Conservation (phyloP, 805 yeast genomes). For the Saccharomycopsis lassenensis region DNA sequence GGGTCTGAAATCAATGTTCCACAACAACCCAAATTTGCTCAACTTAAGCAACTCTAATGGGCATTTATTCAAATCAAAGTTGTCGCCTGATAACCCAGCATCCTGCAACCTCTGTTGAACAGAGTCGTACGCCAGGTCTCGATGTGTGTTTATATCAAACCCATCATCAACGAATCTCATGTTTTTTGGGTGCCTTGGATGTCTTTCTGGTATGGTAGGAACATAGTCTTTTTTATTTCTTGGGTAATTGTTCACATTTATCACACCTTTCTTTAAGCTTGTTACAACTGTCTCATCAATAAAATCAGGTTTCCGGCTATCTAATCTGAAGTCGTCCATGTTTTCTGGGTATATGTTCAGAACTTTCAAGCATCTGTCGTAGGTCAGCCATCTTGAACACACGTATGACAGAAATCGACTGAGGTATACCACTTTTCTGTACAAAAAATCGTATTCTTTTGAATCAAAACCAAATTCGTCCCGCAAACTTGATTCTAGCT, state of each 20-base stretch:
- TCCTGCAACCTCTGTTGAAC: too few species aligned
- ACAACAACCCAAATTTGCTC: conserved; percentile 7
- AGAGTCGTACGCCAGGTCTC: too few species aligned
- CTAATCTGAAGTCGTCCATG: neutral
- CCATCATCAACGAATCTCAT: neutral
- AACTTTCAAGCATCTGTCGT: conserved; percentile 1
- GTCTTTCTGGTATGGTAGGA: too few species aligned
- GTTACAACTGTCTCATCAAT: conserved; percentile 8
- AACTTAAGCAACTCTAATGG: conserved; percentile 7
- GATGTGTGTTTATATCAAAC: conserved; percentile 10
- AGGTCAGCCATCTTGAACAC: conserved; percentile 5
- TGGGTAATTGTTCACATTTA: conserved; percentile 12
- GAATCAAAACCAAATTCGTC: neutral
- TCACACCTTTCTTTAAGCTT: conserved; percentile 3
- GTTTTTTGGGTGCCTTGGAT: too few species aligned
- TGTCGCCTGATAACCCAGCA: too few species aligned
- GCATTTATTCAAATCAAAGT: conserved; percentile 1
- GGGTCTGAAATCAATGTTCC: conserved; percentile 14
- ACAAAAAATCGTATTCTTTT: conserved; percentile 3
- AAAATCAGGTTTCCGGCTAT: conserved; percentile 8
- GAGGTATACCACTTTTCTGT: conserved; percentile 7
- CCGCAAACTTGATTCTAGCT: too few species aligned
- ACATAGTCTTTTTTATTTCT: too few species aligned
- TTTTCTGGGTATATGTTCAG: conserved; percentile 3
- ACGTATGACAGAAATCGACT: conserved; percentile 12